These are phyloP conservation scores for Planoprotostelium fungivorum DNA, from an alignment of 78 protist species.

Conservation along the genomic window DNA sequence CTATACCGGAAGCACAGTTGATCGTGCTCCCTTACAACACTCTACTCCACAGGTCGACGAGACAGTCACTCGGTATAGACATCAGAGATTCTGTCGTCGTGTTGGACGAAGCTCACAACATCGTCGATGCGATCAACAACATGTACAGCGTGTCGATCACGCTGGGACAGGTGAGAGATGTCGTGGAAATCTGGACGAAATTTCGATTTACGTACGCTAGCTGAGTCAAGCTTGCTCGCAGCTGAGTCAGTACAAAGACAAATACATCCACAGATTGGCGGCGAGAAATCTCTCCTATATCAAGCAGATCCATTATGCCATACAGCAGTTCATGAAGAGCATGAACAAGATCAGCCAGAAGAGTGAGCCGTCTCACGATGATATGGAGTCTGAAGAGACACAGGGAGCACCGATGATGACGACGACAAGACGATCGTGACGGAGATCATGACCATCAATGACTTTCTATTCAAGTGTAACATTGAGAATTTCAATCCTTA, in stretches of 20 bases:
- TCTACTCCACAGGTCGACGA: slow-evolving; percentile 26
- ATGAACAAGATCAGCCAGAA: background rate
- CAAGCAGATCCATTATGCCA: background rate
- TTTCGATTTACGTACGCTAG: background rate
- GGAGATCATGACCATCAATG: slow-evolving; percentile 12
- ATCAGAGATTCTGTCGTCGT: slow-evolving; percentile 45
- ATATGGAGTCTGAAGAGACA: background rate
- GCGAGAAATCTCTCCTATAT: slow-evolving; percentile 8
- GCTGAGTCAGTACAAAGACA: slow-evolving; percentile 17
- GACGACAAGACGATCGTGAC: background rate
- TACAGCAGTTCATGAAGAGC: slow-evolving; percentile 12
- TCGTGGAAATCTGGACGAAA: background rate
- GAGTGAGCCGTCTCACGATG: too few relatives aligned
- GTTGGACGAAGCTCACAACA: slow-evolving; percentile 81
- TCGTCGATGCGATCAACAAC: slow-evolving; percentile 56
- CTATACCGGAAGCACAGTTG: slow-evolving; percentile 24
- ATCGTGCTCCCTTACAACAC: slow-evolving; percentile 60
- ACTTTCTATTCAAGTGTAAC: slow-evolving; percentile 3
- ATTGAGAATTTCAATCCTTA: slow-evolving; percentile 48
- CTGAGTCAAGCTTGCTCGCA: background rate
- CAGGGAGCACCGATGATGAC: background rate
- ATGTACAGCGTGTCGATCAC: slow-evolving; percentile 23
- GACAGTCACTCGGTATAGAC: slow-evolving; percentile 35
- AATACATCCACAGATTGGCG: slow-evolving; percentile 18
- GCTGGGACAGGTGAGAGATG: background rate